Evolutionary conservation across 495 filamentous ascomycete species (phyloP).

Genomic region (Hyaloscypha bicolor): DNA sequence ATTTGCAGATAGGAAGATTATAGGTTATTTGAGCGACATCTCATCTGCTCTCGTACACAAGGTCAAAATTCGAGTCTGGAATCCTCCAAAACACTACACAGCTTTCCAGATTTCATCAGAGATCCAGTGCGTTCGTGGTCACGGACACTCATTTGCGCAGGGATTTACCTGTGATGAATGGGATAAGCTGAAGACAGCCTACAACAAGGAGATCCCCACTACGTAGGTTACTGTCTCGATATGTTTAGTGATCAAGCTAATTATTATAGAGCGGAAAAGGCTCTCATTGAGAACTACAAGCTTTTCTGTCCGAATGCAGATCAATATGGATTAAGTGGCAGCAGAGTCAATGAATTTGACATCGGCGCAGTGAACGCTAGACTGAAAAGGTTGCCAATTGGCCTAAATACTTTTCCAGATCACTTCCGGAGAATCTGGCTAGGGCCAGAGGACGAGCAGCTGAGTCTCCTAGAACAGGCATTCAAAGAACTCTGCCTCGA

Average conservation of each 20-base stretch:
- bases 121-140: not conserved
- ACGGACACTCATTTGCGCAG: not conserved
- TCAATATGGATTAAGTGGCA: not conserved
- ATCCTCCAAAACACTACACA: too few relatives aligned
- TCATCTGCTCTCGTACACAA: not conserved
- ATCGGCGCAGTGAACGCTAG: not conserved
- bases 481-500: not conserved
- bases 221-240: not conserved
- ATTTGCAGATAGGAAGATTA: not conserved
- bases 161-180: not conserved
- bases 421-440: not conserved
- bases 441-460: not conserved
- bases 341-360: not conserved
- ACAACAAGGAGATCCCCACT: not conserved
- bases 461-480: not conserved
- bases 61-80: too few relatives aligned
- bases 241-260: not conserved
- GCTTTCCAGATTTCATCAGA: too few relatives aligned
- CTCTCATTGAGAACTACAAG: not conserved
- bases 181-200: not conserved
- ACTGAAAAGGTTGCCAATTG: not conserved
- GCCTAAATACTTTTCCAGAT: not conserved
- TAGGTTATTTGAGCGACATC: not conserved
- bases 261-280: not conserved
- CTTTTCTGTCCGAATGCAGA: not conserved